Conservation (phyloP, 345 rosid genomes). For the Carallia brachiata region DNA sequence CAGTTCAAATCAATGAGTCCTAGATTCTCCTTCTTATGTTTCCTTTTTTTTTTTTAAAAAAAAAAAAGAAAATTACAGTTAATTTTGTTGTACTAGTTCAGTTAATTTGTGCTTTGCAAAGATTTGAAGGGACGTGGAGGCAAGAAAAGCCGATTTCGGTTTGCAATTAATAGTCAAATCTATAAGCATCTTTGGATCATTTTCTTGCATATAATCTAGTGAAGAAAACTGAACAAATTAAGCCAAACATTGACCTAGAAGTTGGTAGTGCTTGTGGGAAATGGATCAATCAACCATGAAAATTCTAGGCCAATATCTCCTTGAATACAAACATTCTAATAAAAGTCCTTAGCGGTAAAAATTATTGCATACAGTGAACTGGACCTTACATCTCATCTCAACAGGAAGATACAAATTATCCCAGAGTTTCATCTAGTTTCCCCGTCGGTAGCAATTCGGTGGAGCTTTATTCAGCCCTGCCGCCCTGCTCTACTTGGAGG, state of each 20-base stretch:
- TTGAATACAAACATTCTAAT: not conserved
- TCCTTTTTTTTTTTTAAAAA: too few relatives aligned
- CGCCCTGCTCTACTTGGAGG: not conserved
- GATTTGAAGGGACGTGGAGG: too few relatives aligned
- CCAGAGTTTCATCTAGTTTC: slow-evolving; percentile 3
- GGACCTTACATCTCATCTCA: slow-evolving; percentile 2
- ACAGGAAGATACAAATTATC: slow-evolving; percentile 4
- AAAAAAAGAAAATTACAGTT: not conserved
- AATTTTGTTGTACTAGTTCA: slow-evolving; percentile 3
- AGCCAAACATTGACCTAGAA: not conserved
- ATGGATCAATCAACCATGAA: not conserved
- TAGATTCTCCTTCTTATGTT: slow-evolving; percentile 9
- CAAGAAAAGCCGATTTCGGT: too few relatives aligned
- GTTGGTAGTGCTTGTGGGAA: not conserved
- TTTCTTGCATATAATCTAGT: not conserved
- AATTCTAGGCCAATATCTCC: not conserved
- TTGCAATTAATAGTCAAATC: too few relatives aligned
- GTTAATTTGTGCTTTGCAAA: too few relatives aligned
- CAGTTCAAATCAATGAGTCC: slow-evolving; percentile 31
- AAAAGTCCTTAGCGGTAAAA: not conserved
- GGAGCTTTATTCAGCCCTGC: not conserved
- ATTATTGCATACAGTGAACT: not conserved
- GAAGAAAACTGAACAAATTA: too few relatives aligned
- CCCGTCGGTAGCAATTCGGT: not conserved
- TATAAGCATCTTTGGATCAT: too few relatives aligned